phyloP scores from a whole-genome alignment of 805 yeast species.

The Saturnispora diversa region DNA sequence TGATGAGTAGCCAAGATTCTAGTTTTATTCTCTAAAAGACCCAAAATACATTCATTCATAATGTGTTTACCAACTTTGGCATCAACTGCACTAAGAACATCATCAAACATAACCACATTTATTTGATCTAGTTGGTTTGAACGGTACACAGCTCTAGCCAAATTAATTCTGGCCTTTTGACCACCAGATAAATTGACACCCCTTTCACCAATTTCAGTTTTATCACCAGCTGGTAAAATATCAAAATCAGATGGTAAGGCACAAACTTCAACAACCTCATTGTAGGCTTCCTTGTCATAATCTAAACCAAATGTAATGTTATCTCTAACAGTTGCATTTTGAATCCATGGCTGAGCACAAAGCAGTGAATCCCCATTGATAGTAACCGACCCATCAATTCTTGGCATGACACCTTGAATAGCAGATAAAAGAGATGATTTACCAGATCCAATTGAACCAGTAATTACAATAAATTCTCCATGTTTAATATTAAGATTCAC shows the following conservation, averaged over 20 bases:
- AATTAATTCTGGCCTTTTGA: conserved; percentile 72
- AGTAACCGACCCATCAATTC: conserved; percentile 41
- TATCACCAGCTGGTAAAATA: conserved; percentile 65
- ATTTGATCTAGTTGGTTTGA: conserved; percentile 33
- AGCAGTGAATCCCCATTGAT: conserved; percentile 46
- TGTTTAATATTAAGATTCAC: conserved; percentile 45
- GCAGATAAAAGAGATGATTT: conserved; percentile 68
- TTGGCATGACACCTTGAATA: conserved; percentile 59
- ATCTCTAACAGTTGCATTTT: conserved; percentile 71
- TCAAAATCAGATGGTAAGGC: conserved; percentile 60
- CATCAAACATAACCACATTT: conserved; percentile 66
- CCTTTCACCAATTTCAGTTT: conserved; percentile 76
- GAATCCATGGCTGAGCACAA: conserved; percentile 66
- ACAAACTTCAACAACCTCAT: conserved; percentile 51
- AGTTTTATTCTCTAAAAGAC: conserved; percentile 48
- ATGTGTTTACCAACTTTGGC: conserved; percentile 81
- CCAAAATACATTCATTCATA: conserved; percentile 58
- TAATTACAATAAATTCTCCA: conserved; percentile 65
- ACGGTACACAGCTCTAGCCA: conserved; percentile 69
- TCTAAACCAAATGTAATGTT: conserved; percentile 60
- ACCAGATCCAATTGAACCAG: conserved; percentile 79
- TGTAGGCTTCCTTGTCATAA: conserved; percentile 42
- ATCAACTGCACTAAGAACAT: conserved; percentile 78
- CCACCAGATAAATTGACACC: conserved; percentile 85
- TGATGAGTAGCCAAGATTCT: conserved; percentile 80